A percentile compares a stretch with the other conserved stretches of the same genome.
phyloP scores from a whole-genome alignment of 306 rosid genomes.

The cucumber (Cucumis sativus) region Cucumber_9930_V3 NC_026658.2:10196001-10196500 shows the following conservation, averaged over 20 bases:
- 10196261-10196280: background rate
- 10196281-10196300: background rate
- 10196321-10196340: background rate
- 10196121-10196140: background rate
- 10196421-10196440: background rate
- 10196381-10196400: background rate
- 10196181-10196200: background rate
- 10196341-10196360: background rate
- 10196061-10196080: constrained; percentile 68
- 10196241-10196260: background rate
- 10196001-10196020: constrained; percentile 94
- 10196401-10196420: background rate
- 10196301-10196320: background rate
- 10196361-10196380: background rate
- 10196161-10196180: background rate
- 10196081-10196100: constrained; percentile 73
- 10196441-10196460: background rate
- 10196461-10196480: constrained; percentile 36
- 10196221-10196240: background rate
- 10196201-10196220: background rate
- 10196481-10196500: constrained; percentile 94
- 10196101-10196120: constrained; percentile 83
- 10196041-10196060: constrained; percentile 93
- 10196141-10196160: background rate
- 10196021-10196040: constrained; percentile 57